Evolutionary conservation across 805 yeast genomes (phyloP), one percentile per base, ranked within the genome.

Genomic region (Saccharomycopsis microspora): DNA sequence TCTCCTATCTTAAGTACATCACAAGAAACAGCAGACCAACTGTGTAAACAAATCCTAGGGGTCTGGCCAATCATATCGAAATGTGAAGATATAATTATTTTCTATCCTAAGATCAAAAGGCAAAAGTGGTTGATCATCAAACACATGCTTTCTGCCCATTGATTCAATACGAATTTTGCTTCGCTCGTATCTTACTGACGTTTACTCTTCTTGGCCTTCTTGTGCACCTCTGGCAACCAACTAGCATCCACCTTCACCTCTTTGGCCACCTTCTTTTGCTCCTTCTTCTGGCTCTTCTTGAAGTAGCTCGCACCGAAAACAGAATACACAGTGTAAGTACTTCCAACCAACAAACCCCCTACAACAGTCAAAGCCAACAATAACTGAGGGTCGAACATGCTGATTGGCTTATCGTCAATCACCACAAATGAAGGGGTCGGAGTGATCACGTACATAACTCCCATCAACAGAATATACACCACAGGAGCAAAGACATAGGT

Each of bases 311-410:
- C 64, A 48, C 78, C 78, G 58, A 69, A 73, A 41, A 19, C 19
- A 19, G 19, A 19, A 19, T 19, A 19, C 19, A 63, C 60, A 52
- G 67, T 60, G 62, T 79, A 82, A 41, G 68, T 78, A 42, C 72
- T 56, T 39, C 66, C 74, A 45, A 67, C 79, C 32, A 80, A 46
- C 19, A 80, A 61, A 28, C 65, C 71, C 3, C 68, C 55, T 49
- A 85, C 64, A 30, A 84, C 55, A 10, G 76, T 45, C 60, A 79
- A 82, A 54, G 83, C 73, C 35, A 83, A 61, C 50, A 86, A 59
- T 58, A 87, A 74, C 63, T 80, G 78, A 9, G 89, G 93, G 60
- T 84, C 76, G 65, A 82, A 79, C 46, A 80, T 54, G 0, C 94
- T 81, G 56, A 88, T 67, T 48, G 80, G 73, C 36, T 73, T 74